phyloP scores from a whole-genome alignment of 1,139 yeast species.

The Kodamaea fungicola region DNA sequence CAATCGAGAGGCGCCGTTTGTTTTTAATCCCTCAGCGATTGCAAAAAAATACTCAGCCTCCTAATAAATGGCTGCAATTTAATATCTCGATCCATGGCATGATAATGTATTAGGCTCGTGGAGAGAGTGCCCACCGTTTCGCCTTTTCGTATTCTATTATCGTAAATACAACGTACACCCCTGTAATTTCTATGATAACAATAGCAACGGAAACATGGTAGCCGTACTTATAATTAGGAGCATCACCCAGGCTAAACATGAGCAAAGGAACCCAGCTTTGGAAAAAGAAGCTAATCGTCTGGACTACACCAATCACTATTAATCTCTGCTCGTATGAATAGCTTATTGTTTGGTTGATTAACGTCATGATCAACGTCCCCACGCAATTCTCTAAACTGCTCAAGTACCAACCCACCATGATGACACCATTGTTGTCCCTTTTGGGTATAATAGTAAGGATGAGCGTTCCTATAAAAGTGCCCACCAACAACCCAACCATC shows the following conservation, averaged over 20 bases:
- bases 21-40: no score
- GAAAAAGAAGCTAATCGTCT: slow-evolving; percentile 6
- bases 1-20: no score
- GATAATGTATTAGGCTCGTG: slow-evolving; percentile 1
- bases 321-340: slow-evolving; percentile 8
- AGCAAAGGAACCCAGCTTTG: slow-evolving; percentile 8
- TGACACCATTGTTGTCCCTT: slow-evolving; percentile 3
- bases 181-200: slow-evolving; percentile 4
- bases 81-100: not conserved
- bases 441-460: slow-evolving; percentile 3
- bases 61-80: not conserved
- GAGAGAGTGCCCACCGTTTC: slow-evolving; percentile 2
- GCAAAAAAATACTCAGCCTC: no score
- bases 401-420: slow-evolving; percentile 7
- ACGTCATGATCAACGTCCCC: slow-evolving; percentile 9
- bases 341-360: slow-evolving; percentile 7
- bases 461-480: slow-evolving; percentile 4
- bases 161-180: slow-evolving; percentile 3
- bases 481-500: slow-evolving; percentile 2
- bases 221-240: slow-evolving; percentile 8
- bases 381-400: slow-evolving; percentile 5
- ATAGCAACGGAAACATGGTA: slow-evolving; percentile 5
- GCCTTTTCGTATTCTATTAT: slow-evolving; percentile 3
- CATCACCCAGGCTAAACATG: slow-evolving; percentile 6
- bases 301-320: slow-evolving; percentile 7